Conservation (phyloP, 805 yeast genomes). For the Alloascoidea hylecoeti region DNA sequence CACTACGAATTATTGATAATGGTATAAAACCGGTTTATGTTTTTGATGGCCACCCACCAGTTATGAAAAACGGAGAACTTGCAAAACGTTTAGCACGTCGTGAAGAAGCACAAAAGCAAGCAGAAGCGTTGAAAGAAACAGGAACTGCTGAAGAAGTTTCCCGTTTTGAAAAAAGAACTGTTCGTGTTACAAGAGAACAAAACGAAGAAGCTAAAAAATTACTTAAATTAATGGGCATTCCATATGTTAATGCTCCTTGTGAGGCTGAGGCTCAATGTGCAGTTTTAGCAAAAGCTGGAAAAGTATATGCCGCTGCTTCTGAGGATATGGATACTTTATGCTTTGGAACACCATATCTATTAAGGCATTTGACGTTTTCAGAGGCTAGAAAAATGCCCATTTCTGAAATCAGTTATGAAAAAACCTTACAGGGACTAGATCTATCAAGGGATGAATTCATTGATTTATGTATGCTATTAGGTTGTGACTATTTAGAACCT, state of each 20-base stretch:
- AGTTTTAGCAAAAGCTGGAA: constrained; percentile 74
- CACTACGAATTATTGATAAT: constrained; percentile 75
- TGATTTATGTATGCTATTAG: constrained; percentile 84
- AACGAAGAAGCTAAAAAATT: constrained; percentile 86
- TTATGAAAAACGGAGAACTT: constrained; percentile 82
- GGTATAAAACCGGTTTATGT: constrained; percentile 97
- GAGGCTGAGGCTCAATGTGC: constrained; percentile 99
- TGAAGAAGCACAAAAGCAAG: constrained; percentile 68
- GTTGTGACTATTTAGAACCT: constrained; percentile 96
- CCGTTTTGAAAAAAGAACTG: constrained; percentile 75
- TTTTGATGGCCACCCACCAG: constrained; percentile 97
- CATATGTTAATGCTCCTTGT: constrained; percentile 86
- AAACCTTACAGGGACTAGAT: constrained; percentile 67
- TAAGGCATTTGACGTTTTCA: constrained; percentile 86
- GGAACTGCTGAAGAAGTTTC: constrained; percentile 68
- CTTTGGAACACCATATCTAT: constrained; percentile 69
- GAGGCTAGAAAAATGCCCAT: constrained; percentile 91
- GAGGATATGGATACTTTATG: constrained; percentile 99
- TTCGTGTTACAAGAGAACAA: constrained; percentile 77
- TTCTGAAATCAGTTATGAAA: constrained; percentile 58
- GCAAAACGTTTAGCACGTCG: constrained; percentile 72
- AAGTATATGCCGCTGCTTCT: constrained; percentile 93
- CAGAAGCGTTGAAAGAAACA: constrained; percentile 64
- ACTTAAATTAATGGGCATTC: constrained; percentile 85
- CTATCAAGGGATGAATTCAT: constrained; percentile 62